Conservation (phyloP, 208 protist genomes). For the Leishmania gerbilli region DNA sequence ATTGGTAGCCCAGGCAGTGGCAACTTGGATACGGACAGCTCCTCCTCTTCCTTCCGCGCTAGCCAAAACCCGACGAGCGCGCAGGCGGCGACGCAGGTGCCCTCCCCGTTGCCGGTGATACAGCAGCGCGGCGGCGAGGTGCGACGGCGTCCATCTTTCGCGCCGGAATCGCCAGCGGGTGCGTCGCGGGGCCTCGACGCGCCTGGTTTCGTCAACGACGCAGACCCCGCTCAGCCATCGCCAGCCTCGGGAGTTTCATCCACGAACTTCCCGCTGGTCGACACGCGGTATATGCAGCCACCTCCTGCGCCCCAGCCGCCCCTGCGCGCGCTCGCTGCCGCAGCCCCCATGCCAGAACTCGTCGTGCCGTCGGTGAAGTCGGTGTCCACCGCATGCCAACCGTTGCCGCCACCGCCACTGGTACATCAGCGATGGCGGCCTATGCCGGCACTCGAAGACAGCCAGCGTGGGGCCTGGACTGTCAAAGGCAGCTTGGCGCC, state of each 20-base stretch:
- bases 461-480: constrained; percentile 9
- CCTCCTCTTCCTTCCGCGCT: not conserved
- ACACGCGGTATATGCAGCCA: not conserved
- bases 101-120: not conserved
- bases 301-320: not conserved
- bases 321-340: not conserved
- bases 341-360: not conserved
- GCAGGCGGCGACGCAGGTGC: not conserved
- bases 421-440: constrained; percentile 1
- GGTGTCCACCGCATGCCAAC: not conserved
- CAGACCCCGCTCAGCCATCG: not conserved
- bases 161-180: not conserved
- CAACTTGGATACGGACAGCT: not conserved
- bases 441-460: not conserved
- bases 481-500: constrained; percentile 9
- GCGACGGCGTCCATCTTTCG: constrained; percentile 10
- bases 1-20: constrained; percentile 4
- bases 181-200: not conserved
- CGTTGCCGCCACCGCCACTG: constrained; percentile 9
- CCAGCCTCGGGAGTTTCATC: not conserved
- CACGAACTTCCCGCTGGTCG: not conserved
- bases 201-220: not conserved
- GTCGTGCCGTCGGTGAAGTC: constrained; percentile 1
- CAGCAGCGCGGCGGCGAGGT: not conserved
- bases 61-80: not conserved